Conservation (phyloP, 2,329 filamentous ascomycete genomes). For the Cladophialophora psammophila region DNA sequence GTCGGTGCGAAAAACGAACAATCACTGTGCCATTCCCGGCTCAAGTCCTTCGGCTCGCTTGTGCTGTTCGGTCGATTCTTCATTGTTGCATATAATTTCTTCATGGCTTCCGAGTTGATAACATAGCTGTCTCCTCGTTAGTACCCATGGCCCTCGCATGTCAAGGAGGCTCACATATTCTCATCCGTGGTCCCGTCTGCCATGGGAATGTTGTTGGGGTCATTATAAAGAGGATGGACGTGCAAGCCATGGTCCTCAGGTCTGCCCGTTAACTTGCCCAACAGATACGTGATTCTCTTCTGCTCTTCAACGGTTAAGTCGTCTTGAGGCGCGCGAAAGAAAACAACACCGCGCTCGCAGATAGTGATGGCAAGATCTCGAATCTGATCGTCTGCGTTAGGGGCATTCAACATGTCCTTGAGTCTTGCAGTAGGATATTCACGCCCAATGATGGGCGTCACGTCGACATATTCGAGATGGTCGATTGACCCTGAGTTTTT, state of each 20-base stretch:
- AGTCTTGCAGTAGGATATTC: conserved; percentile 53
- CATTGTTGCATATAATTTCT: conserved; percentile 56
- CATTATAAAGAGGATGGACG: conserved; percentile 57
- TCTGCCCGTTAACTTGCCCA: conserved; percentile 55
- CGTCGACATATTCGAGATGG: conserved; percentile 41
- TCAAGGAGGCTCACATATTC: conserved; percentile 29
- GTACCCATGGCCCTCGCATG: neutral
- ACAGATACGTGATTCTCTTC: conserved; percentile 54
- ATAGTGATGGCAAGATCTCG: conserved; percentile 66
- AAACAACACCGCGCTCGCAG: conserved; percentile 70
- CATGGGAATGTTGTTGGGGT: conserved; percentile 37
- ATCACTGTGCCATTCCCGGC: conserved; percentile 35
- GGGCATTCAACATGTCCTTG: conserved; percentile 64
- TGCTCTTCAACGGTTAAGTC: conserved; percentile 55
- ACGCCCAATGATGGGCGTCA: conserved; percentile 51
- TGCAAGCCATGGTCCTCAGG: conserved; percentile 61
- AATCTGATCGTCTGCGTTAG: conserved; percentile 69
- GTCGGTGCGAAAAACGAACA: conserved; percentile 12
- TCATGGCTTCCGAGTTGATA: conserved; percentile 65
- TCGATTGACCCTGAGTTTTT: conserved; percentile 35
- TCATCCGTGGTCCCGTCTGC: conserved; percentile 35
- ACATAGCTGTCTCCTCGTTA: conserved; percentile 55
- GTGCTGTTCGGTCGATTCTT: conserved; percentile 32
- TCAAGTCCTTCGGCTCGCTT: conserved; percentile 29
- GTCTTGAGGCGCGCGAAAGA: conserved; percentile 64